phyloP scores from a whole-genome alignment of 352 stramenopile genomes.

The Globisporangium apiculatum region DNA sequence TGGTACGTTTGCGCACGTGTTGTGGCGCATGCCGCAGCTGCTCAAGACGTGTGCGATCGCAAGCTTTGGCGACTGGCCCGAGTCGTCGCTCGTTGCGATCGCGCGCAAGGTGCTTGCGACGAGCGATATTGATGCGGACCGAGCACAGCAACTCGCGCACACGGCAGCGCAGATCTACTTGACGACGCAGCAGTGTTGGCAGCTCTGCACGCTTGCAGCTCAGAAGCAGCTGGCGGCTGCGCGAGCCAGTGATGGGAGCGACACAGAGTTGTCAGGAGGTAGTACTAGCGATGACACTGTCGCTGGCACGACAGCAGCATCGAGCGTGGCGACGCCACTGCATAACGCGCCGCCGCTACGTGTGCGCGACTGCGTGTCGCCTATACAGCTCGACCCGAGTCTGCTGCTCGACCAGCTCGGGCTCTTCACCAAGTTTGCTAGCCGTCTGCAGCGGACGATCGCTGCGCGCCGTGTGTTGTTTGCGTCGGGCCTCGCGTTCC shows the following conservation, averaged over 20 bases:
- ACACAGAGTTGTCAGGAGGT: no score
- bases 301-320: neutral
- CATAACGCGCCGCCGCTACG: neutral
- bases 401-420: conserved; percentile 54
- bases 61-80: conserved; percentile 34
- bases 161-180: conserved; percentile 35
- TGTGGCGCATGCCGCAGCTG: conserved; percentile 38
- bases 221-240: no score
- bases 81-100: conserved; percentile 30
- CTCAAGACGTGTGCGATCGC: conserved; percentile 32
- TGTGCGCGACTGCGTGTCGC: conserved; percentile 5
- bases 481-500: conserved; percentile 32
- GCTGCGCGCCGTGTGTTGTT: conserved; percentile 27
- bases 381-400: conserved; percentile 25
- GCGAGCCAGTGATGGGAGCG: no score
- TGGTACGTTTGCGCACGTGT: conserved; percentile 12
- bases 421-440: conserved; percentile 28
- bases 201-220: neutral
- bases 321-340: no score
- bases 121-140: conserved; percentile 19
- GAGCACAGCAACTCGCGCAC: conserved; percentile 26
- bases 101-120: conserved; percentile 33
- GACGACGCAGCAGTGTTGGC: conserved; percentile 13
- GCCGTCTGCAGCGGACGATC: conserved; percentile 22
- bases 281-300: no score